Evolutionary conservation across 371 early-diverging fungal species (phyloP), one percentile per base, ranked within the genome.

Genomic region (Smittium mucronatum): DNA sequence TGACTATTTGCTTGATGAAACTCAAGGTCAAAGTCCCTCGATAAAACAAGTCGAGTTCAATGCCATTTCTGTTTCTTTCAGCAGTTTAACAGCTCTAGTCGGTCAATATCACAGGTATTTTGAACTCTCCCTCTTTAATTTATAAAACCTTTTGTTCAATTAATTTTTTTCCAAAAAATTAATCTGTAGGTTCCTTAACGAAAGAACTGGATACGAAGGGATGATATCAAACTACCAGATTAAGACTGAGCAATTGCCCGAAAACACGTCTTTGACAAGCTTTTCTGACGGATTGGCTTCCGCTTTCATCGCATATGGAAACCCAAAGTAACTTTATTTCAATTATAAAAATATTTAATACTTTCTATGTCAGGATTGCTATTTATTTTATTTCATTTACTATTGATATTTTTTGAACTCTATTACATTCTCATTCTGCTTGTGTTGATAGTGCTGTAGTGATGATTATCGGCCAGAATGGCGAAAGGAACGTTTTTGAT

Each of bases 21-120:
- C 81, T 58, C 70, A 58, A 78, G 78, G 33, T 71, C 80, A 33
- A 28, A 21, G 8, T 29, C 28, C 15, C 32, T 5, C 78, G 65
- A 85, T 94, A 33, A 88, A 94, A 73, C 97, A 97, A 76, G 98
- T 98, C 0, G 98, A 98, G 73, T 87, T 95, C 71, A 98, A 98
- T 79, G 96, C 98, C 0, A 93, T 98, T 74, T 87, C 97, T 1
- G 81, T 93, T 26, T 92, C 93, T 35, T 98, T 98, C 77, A 84
- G 90, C 17, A 84, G 88, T 72, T 81, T 98, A n/a, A 90, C 94
- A 21, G 75, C 85, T 0, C 75, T 85, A 58, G 87, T 89, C 15
- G 79, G 83, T n/a, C 82, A 92, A 47, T 77, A 96, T 64, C 97
- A 96, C 74, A 75, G 84, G 90, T 92, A 83, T 70, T 17, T 59